A percentile compares a stretch with the other conserved stretches of the same genome.
phyloP scores from a whole-genome alignment of 164 flowering plant species.

The Kingdonia uniflora region DNA sequence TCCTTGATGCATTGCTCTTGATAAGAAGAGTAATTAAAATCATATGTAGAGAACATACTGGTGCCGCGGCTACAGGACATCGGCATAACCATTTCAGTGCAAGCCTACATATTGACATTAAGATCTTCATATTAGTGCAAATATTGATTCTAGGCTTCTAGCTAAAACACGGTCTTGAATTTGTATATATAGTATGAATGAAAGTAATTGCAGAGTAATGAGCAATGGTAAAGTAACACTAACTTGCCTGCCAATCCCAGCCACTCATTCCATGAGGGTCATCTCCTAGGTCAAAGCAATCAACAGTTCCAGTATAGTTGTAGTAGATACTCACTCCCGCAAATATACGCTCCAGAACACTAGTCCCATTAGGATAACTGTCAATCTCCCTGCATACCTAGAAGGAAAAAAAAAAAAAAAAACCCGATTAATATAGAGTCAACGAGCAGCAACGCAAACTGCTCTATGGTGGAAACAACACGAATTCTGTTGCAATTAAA shows the following conservation, averaged over 20 bases:
- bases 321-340: conserved; percentile 75
- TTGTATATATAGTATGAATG: too few species aligned
- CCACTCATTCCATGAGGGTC: conserved; percentile 89
- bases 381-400: conserved; percentile 79
- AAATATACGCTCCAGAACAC: conserved; percentile 57
- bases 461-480: too few species aligned
- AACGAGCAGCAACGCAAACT: too few species aligned
- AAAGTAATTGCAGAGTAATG: too few species aligned
- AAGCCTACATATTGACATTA: conserved; percentile 37
- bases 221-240: neutral
- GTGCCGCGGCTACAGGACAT: conserved; percentile 44
- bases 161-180: too few species aligned
- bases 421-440: too few species aligned
- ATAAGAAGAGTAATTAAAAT: conserved; percentile 41
- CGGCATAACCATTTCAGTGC: conserved; percentile 98
- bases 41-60: conserved; percentile 73
- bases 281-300: conserved; percentile 71
- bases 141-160: too few species aligned
- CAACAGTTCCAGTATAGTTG: conserved; percentile 64
- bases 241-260: conserved; percentile 85
- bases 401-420: conserved; percentile 4
- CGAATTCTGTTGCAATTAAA: too few species aligned
- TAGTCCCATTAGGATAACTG: conserved; percentile 38
- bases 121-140: neutral
- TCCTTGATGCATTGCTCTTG: conserved; percentile 40